Percentiles rank a stretch among this genome's conserved stretches.
phyloP scores from a whole-genome alignment of 306 rosid species.

The Gillenia trifoliata region DNA sequence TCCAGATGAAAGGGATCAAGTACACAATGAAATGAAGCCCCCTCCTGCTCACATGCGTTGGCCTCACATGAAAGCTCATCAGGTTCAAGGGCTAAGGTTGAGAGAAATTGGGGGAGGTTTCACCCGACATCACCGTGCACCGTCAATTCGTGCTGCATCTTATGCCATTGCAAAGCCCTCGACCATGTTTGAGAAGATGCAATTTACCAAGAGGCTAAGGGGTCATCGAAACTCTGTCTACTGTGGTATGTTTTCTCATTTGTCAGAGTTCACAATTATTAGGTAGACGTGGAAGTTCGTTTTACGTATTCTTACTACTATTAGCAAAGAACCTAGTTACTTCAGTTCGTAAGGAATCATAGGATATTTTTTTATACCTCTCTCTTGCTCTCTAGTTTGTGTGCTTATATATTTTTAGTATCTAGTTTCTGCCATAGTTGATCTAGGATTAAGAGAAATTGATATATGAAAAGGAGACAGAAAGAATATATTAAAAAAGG shows the following conservation, averaged over 20 bases:
- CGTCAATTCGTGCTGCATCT: conserved; percentile 92
- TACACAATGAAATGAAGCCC: conserved; percentile 34
- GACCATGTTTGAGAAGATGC: conserved; percentile 94
- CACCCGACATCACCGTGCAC: conserved; percentile 87
- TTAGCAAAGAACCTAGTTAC: background rate
- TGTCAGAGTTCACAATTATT: background rate
- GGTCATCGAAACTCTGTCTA: conserved; percentile 98
- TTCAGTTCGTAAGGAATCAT: background rate
- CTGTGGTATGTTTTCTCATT: conserved; percentile 67
- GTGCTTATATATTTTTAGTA: background rate
- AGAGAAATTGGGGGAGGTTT: conserved; percentile 99
- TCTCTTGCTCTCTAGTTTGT: background rate
- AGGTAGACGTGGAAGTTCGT: background rate
- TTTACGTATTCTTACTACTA: conserved; percentile 3
- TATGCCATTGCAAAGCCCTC: conserved; percentile 95
- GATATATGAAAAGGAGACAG: background rate
- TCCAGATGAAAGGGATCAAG: conserved; percentile 63
- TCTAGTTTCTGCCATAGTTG: background rate
- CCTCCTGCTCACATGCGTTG: conserved; percentile 87
- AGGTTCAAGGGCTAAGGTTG: conserved; percentile 82
- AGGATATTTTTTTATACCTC: background rate
- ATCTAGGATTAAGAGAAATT: background rate
- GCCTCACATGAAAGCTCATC: conserved; percentile 99
- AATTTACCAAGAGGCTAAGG: conserved; percentile 77
- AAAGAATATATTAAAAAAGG: background rate